A percentile compares a stretch with the other conserved stretches of the same genome.
These are phyloP conservation scores for Dipteronia sinensis DNA, from an alignment of 345 rosid genomes.

Conservation along the genomic window DNA sequence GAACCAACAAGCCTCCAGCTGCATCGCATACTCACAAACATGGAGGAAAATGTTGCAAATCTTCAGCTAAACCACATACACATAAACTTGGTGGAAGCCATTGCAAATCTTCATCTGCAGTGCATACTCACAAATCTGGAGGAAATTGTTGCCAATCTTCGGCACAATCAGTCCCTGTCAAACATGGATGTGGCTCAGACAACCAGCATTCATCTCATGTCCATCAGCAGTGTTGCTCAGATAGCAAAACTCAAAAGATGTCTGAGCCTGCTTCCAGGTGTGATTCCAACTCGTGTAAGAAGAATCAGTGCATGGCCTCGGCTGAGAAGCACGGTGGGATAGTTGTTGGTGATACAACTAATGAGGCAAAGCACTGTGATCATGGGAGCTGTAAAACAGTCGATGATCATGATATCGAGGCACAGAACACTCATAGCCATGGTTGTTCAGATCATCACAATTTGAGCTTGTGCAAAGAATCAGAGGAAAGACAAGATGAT, in stretches of 20 bases:
- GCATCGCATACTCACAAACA: slow-evolving; percentile 21
- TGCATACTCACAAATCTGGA: neutral
- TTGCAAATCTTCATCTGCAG: neutral
- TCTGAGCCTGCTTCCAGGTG: slow-evolving; percentile 24
- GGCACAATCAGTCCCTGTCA: neutral
- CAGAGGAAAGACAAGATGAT: neutral
- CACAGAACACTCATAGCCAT: neutral
- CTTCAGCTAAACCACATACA: neutral
- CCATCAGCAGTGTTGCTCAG: slow-evolving; percentile 17
- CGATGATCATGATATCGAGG: slow-evolving; percentile 10
- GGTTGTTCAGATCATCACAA: neutral
- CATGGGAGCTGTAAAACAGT: slow-evolving; percentile 5
- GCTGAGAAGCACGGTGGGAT: neutral
- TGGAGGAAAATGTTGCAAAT: slow-evolving; percentile 14
- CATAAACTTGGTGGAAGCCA: neutral
- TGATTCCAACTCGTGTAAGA: slow-evolving; percentile 10
- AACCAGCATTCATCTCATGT: slow-evolving; percentile 3
- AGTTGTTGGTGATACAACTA: neutral
- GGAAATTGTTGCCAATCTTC: slow-evolving; percentile 32
- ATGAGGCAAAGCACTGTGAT: slow-evolving; percentile 10
- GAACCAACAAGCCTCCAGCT: slow-evolving; percentile 4
- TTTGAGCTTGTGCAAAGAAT: neutral
- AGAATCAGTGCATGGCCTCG: neutral
- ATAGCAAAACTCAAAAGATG: slow-evolving; percentile 1
- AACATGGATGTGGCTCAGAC: slow-evolving; percentile 6